phyloP scores from a whole-genome alignment of 345 rosid genomes.

The Rubroshorea leprosula region DNA sequence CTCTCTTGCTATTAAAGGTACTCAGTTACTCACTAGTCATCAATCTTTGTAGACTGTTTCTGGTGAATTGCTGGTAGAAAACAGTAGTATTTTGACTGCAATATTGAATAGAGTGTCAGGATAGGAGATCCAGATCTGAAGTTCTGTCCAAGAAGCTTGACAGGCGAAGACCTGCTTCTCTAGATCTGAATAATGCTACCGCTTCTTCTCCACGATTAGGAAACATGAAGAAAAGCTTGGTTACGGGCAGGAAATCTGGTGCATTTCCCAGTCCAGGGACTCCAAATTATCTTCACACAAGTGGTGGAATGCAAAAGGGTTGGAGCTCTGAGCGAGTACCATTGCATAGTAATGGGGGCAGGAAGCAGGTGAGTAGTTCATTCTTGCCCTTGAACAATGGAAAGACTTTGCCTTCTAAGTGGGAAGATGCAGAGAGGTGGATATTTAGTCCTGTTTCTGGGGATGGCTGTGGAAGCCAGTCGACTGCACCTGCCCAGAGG shows the following conservation, averaged over 20 bases:
- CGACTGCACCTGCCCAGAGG: slow-evolving; percentile 45
- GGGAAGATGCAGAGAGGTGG: slow-evolving; percentile 99
- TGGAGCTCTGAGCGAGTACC: slow-evolving; percentile 97
- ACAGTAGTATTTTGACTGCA: neutral
- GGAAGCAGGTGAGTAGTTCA: slow-evolving; percentile 47
- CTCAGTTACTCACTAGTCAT: slow-evolving; percentile 33
- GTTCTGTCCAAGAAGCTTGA: slow-evolving; percentile 52
- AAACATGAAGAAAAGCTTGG: slow-evolving; percentile 40
- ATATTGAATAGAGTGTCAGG: slow-evolving; percentile 61
- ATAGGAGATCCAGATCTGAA: slow-evolving; percentile 73
- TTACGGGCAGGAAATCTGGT: slow-evolving; percentile 46
- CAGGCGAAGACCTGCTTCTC: slow-evolving; percentile 62
- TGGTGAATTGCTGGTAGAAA: neutral
- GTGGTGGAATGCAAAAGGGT: slow-evolving; percentile 75
- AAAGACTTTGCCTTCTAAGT: slow-evolving; percentile 83
- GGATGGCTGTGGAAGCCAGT: slow-evolving; percentile 50
- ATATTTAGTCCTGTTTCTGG: slow-evolving; percentile 84
- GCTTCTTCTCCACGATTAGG: slow-evolving; percentile 64
- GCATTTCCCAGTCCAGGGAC: slow-evolving; percentile 90
- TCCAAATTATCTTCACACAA: slow-evolving; percentile 48
- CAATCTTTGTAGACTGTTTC: neutral
- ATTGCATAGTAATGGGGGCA: slow-evolving; percentile 43
- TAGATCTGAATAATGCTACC: slow-evolving; percentile 66
- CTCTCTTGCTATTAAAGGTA: slow-evolving; percentile 85
- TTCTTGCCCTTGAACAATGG: slow-evolving; percentile 64